phyloP scores from a whole-genome alignment of 345 rosid genomes.

The Salix exigua region DNA sequence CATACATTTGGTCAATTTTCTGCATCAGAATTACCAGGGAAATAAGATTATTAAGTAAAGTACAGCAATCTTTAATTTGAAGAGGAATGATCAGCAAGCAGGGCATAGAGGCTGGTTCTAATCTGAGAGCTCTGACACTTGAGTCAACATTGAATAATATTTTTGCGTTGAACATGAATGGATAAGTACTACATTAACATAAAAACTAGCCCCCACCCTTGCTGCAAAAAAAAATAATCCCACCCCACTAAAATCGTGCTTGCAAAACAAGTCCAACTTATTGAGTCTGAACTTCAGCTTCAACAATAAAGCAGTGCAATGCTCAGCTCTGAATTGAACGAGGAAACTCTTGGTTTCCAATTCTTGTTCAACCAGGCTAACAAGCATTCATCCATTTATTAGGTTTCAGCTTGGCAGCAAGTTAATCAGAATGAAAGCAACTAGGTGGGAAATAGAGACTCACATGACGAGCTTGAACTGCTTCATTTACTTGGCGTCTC shows the following conservation, averaged over 20 bases:
- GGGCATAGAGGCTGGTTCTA: not conserved
- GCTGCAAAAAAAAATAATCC: not conserved
- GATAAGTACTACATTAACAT: not conserved
- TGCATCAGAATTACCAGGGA: constrained; percentile 27
- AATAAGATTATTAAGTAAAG: not conserved
- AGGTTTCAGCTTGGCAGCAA: not conserved
- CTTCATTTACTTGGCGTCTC: constrained; percentile 85
- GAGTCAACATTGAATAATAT: not conserved
- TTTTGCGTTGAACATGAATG: not conserved
- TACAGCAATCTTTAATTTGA: not conserved
- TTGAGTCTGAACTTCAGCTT: not conserved
- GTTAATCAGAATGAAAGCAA: not conserved
- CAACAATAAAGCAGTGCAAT: not conserved
- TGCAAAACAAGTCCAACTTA: not conserved
- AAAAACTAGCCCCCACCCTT: not conserved
- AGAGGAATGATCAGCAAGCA: not conserved
- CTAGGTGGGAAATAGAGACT: constrained; percentile 25
- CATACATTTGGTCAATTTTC: constrained; percentile 87
- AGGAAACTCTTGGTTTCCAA: not conserved
- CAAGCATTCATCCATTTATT: not conserved
- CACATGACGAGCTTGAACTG: constrained; percentile 73
- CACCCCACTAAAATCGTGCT: not conserved
- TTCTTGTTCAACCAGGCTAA: not conserved
- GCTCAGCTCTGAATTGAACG: not conserved
- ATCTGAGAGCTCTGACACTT: not conserved